These are phyloP conservation scores for Dactylellina drechsleri DNA, from an alignment of 2,329 filamentous ascomycete genomes.

Conservation along the genomic window DNA sequence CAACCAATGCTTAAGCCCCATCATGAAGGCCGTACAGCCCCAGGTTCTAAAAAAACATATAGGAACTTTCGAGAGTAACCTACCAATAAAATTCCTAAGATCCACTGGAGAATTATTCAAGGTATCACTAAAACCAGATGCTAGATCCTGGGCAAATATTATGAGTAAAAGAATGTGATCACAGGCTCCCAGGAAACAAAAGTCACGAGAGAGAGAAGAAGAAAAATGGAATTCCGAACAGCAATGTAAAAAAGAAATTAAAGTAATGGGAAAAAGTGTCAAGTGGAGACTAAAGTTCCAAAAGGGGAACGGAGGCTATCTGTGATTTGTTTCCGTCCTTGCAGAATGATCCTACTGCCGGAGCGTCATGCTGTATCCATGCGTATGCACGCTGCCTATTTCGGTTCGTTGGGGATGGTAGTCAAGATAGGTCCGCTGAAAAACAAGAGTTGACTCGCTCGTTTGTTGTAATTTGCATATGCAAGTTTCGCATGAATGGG, in stretches of 20 bases:
- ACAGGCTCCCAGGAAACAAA: not conserved
- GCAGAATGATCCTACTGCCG: conserved; percentile 24
- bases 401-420: conserved; percentile 2
- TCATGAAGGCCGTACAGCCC: conserved; percentile 10
- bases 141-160: not conserved
- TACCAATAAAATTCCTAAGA: conserved; percentile 2
- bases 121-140: conserved; percentile 9
- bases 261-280: not conserved
- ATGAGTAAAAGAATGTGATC: conserved; percentile 16
- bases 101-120: conserved; percentile 1
- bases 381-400: conserved; percentile 40
- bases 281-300: conserved; percentile 1
- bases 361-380: conserved; percentile 39
- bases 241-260: conserved; percentile 1
- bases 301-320: conserved; percentile 20
- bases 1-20: conserved; percentile 4
- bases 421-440: not conserved
- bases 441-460: conserved; percentile 30
- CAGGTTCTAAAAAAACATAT: conserved; percentile 1
- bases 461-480: conserved; percentile 47
- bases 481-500: conserved; percentile 24
- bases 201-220: conserved; percentile 11
- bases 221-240: conserved; percentile 22
- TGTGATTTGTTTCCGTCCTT: conserved; percentile 24
- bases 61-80: not conserved